Evolutionary conservation across 495 filamentous ascomycete species (phyloP), one percentile per base, ranked within the genome.

Genomic region (Wilcoxina mikolae): DNA sequence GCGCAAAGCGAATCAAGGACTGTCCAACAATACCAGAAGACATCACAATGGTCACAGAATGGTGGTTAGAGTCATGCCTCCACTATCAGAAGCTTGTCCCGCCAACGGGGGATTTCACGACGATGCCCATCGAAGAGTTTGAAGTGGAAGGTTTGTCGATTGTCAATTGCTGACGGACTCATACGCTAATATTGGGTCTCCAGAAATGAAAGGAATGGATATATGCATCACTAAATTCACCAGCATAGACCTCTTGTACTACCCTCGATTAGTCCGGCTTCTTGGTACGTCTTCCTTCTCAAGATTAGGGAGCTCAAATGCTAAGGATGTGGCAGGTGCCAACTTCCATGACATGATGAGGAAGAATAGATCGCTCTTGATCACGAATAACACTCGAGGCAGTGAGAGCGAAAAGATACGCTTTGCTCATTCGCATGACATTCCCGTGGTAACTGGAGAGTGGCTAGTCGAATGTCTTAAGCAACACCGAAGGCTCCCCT

Each of bases 11-110:
- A 11, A 29, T 47, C 31, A 56, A 46, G 31, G 48, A 57, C 15
- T 50, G 41, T 23, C 31, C 31, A 25, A 45, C 41, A 23, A 53
- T 51, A 31, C 5, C 38, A 51, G 58, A 41, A 1, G 26, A 42
- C 43, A 35, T 56, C 17, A 43, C 35, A 29, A 67, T 81, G 41
- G 83, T 94, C 33, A 95, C 86, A 9, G 85, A 94, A 58, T 91
- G 89, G 74, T 98, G 90, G 80, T 73, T 96, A 33, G 91, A 98
- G 68, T 74, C 78, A 41, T 96, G 90, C 65, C 69, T 96, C 28
- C 77, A 87, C 60, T 75, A 78, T 15, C 87, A 84, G 60, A 70
- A 66, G 7, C 74, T 87, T 53, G 76, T 86, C 31, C 71, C 81
- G 9, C 86, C 88, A n/a, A 67, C 70, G 47, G 39, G 29, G 10